Base-by-base conservation (phyloP, 495 filamentous ascomycete genomes). In the Hyaloscypha hepaticicola region DNA sequence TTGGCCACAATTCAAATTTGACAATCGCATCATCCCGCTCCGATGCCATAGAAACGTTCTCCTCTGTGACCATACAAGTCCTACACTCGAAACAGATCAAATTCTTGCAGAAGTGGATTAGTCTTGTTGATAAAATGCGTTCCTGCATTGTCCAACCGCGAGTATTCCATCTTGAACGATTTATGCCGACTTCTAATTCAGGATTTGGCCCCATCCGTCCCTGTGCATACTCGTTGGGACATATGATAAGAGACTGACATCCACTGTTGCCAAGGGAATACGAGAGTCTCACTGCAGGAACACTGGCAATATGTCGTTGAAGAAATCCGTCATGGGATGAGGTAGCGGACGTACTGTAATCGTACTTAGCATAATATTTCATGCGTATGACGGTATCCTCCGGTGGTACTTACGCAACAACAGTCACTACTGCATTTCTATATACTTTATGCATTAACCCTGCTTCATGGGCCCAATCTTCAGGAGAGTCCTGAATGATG, bases 281-380 rank as follows among this genome's bases (percentile, higher is more conserved):
- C 45, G 21, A 21, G 28, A 69, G 11, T 16, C 57, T 69, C 25
- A 31, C 56, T 21, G 58, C 31, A 33, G 58, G 58, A 19, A 53
- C 56, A 48, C 26, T 62, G n/a, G 41, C 29, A 33, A 62, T 66
- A 31, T 69, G 19, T 49, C 67, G 58, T 14, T 28, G 53, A 31
- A 69, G 51, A 58, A 69, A 69, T 12, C 67, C 63, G 27, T 69
- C 67, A 29, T 58, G 51, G 38, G 63, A 50, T 25, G 63, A 66
- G 16, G 19, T 66, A 33, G 67, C 67, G 11, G 63, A 61, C n/a
- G 67, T 58, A 21, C 58, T 61, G 58, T 49, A 41, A 41, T 58
- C 48, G 1, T 50, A 50, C 48, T 50, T 50, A 53, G 50, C 50
- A 7, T 45, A n/a, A 0, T 29, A 41, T 58, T 58, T 38, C 25